These are phyloP conservation scores for Ambrosia artemisiifolia DNA, from an alignment of 129 eudicot genomes.

Conservation along the genomic window DNA sequence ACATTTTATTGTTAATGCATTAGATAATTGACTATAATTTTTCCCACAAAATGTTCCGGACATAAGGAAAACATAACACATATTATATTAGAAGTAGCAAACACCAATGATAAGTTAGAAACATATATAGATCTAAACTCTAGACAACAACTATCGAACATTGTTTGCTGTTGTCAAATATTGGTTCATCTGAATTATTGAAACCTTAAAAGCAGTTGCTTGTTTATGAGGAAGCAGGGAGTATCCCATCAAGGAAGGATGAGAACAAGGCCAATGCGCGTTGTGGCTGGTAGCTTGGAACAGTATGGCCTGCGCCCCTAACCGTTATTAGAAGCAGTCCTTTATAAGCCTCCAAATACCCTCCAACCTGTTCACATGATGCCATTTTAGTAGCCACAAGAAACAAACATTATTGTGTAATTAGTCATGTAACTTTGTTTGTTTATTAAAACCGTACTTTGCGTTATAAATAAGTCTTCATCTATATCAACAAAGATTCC, in stretches of 20 bases:
- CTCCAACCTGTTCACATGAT: constrained; percentile 42
- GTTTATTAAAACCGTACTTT: neutral
- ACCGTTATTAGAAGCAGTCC: constrained; percentile 37
- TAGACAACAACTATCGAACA: neutral
- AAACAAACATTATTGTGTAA: neutral
- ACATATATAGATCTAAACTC: neutral
- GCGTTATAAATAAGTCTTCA: neutral
- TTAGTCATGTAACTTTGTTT: neutral
- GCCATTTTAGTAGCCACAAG: neutral
- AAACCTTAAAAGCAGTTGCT: neutral
- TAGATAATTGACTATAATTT: too few relatives aligned
- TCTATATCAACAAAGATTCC: too few relatives aligned
- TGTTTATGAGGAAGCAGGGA: constrained; percentile 28
- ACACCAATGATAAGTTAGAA: neutral
- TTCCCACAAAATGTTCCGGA: too few relatives aligned
- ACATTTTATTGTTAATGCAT: too few relatives aligned
- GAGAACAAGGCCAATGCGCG: constrained; percentile 36
- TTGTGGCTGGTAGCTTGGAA: constrained; percentile 43
- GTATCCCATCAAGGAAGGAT: constrained; percentile 40
- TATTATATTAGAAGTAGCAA: neutral
- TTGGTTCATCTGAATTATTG: neutral
- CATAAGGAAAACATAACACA: too few relatives aligned
- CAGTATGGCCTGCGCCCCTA: constrained; percentile 44
- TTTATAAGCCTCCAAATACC: constrained; percentile 41
- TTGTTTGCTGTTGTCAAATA: neutral